These are phyloP conservation scores for Alternaria alternata DNA, from an alignment of 2,329 filamentous ascomycete species.

Conservation along the genomic window DNA sequence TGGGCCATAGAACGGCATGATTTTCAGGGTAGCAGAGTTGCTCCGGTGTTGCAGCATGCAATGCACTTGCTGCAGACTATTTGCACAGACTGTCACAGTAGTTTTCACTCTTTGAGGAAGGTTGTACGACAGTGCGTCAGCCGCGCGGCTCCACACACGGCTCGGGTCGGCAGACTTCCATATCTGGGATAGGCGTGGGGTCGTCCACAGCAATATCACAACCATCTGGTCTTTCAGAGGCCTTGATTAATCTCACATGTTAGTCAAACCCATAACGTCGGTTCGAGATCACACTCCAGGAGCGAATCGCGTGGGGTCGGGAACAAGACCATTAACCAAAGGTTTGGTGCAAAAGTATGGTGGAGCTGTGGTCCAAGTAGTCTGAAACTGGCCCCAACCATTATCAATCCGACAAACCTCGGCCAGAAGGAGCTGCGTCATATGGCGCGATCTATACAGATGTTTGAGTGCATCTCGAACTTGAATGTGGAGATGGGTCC, in stretches of 20 bases:
- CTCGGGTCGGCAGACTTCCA: conserved; percentile 19
- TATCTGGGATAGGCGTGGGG: conserved; percentile 6
- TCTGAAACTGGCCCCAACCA: neutral
- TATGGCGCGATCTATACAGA: neutral
- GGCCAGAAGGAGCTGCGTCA: neutral
- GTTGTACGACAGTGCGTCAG: conserved; percentile 11
- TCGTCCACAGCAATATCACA: neutral
- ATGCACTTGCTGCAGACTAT: conserved; percentile 7
- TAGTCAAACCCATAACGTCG: neutral
- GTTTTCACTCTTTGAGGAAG: conserved; percentile 5
- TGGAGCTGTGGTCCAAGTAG: neutral
- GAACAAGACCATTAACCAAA: neutral
- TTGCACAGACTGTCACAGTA: conserved; percentile 1
- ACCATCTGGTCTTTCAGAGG: neutral
- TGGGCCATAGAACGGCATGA: neutral
- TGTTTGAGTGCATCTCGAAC: neutral
- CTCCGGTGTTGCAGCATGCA: conserved; percentile 13
- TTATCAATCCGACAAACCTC: neutral
- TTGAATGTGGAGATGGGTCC: neutral
- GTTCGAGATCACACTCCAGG: neutral
- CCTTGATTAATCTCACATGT: neutral
- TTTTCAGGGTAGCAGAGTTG: conserved; percentile 4
- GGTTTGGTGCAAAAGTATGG: neutral
- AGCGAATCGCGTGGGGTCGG: neutral
- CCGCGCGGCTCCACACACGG: conserved; percentile 22